These are phyloP conservation scores for Tolypocladium amazonense DNA, from an alignment of 2,329 filamentous ascomycete genomes.

Conservation along the genomic window DNA sequence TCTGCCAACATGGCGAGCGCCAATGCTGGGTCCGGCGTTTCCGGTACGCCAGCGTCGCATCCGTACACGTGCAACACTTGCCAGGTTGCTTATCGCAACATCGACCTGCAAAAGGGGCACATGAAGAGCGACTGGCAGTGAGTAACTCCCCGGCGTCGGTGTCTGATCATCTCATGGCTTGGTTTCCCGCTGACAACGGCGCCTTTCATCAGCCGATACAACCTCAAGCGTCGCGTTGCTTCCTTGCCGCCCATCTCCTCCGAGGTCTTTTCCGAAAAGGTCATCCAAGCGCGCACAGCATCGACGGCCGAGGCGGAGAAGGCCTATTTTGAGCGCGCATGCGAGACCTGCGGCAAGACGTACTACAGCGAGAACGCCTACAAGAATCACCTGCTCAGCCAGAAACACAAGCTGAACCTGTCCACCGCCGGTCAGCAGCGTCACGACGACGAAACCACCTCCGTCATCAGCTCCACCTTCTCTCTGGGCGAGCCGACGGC, in stretches of 20 bases:
- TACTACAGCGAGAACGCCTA: conserved; percentile 97
- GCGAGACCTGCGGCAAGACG: conserved; percentile 75
- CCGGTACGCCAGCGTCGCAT: conserved; percentile 44
- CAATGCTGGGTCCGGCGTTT: conserved; percentile 18
- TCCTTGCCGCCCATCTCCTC: conserved; percentile 83
- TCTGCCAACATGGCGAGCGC: conserved; percentile 33
- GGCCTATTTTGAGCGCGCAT: conserved; percentile 78
- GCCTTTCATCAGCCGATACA: conserved; percentile 60
- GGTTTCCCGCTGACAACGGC: not conserved
- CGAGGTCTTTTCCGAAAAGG: conserved; percentile 91
- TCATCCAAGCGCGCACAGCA: conserved; percentile 78
- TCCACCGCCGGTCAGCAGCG: conserved; percentile 31
- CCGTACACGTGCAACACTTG: conserved; percentile 98
- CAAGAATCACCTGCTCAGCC: conserved; percentile 81
- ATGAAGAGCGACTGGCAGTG: conserved; percentile 99
- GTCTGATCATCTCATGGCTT: not conserved
- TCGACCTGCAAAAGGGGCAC: conserved; percentile 84
- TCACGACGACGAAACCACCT: conserved; percentile 61
- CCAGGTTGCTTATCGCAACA: conserved; percentile 90
- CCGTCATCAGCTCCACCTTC: conserved; percentile 83
- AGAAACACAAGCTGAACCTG: conserved; percentile 65
- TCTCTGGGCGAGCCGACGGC: conserved; percentile 72
- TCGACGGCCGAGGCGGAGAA: conserved; percentile 78
- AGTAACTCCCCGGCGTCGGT: conserved; percentile 26
- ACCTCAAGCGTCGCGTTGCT: conserved; percentile 88